Evolutionary conservation across 108 stramenopile genomes (phyloP).

Genomic region (Skeletonema costatum): DNA sequence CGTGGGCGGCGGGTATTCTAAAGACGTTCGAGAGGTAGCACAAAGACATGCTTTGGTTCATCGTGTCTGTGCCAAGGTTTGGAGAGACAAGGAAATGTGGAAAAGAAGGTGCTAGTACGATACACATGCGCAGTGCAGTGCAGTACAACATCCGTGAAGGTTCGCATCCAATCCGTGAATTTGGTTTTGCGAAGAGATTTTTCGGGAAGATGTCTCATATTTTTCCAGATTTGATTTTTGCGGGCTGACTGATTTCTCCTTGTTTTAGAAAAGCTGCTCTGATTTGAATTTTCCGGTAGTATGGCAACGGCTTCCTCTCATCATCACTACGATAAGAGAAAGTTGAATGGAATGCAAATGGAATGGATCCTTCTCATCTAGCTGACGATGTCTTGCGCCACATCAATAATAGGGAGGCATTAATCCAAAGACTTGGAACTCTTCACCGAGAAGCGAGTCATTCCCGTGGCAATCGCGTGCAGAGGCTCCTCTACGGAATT

Average conservation of each 20-base stretch:
- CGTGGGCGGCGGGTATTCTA: conserved; percentile 82
- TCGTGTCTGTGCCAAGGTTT: conserved; percentile 69
- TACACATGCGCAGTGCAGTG: no score
- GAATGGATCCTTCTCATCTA: neutral
- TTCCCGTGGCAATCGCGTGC: conserved; percentile 21
- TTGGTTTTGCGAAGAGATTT: no score
- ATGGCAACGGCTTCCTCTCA: no score
- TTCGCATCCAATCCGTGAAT: no score
- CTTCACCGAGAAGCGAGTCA: conserved; percentile 17
- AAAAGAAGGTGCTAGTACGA: neutral
- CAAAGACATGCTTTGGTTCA: conserved; percentile 74
- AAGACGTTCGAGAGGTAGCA: conserved; percentile 59
- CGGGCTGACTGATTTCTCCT: neutral
- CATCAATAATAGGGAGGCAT: conserved; percentile 29
- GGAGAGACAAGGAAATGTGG: conserved; percentile 74
- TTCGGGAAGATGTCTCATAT: no score
- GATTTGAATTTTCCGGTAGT: neutral
- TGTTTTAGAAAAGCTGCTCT: neutral
- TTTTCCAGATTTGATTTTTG: neutral
- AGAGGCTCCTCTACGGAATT: conserved; percentile 31
- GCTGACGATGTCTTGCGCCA: conserved; percentile 28
- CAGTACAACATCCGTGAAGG: no score
- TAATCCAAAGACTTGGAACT: conserved; percentile 25
- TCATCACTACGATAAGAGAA: no score
- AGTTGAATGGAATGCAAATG: neutral